Conservation (phyloP, 139 green algal genomes). For the Chlamydomonas asymmetrica region DNA sequence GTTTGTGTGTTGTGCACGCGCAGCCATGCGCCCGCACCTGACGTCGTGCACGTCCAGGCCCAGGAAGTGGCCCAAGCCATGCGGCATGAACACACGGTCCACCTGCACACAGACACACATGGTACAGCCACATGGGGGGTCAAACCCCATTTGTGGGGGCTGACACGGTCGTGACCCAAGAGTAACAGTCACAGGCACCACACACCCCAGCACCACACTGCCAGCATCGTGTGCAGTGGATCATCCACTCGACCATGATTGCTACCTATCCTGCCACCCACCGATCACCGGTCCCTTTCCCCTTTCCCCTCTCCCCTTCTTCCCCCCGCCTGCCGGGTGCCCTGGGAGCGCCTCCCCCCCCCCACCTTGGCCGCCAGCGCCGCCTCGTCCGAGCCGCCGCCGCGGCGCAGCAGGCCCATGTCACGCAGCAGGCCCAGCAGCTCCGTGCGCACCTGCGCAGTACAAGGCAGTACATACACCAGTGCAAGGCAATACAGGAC, state of each 20-base stretch:
- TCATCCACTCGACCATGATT: neutral
- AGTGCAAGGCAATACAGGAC: too few relatives aligned
- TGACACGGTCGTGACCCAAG: neutral
- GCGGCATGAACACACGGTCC: constrained; percentile 53
- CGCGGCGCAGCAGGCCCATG: constrained; percentile 23
- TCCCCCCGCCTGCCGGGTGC: too few relatives aligned
- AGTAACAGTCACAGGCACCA: too few relatives aligned
- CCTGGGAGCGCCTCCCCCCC: too few relatives aligned
- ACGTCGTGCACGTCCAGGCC: constrained; percentile 59
- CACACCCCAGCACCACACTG: neutral
- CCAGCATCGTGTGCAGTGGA: neutral
- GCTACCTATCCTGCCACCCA: neutral
- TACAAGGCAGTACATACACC: neutral
- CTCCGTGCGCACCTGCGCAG: neutral
- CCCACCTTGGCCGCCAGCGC: constrained; percentile 14
- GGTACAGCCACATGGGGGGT: neutral
- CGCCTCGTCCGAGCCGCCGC: constrained; percentile 3
- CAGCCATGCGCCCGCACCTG: too few relatives aligned
- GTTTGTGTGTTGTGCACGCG: too few relatives aligned
- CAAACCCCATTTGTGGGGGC: neutral
- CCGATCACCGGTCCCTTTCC: too few relatives aligned
- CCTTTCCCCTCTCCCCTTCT: too few relatives aligned
- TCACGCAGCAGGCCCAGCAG: constrained; percentile 18
- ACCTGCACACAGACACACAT: neutral
- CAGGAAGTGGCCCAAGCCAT: constrained; percentile 51